Base-by-base conservation (phyloP, 2,329 filamentous ascomycete species). In the Cladorrhinum sp. region DNA sequence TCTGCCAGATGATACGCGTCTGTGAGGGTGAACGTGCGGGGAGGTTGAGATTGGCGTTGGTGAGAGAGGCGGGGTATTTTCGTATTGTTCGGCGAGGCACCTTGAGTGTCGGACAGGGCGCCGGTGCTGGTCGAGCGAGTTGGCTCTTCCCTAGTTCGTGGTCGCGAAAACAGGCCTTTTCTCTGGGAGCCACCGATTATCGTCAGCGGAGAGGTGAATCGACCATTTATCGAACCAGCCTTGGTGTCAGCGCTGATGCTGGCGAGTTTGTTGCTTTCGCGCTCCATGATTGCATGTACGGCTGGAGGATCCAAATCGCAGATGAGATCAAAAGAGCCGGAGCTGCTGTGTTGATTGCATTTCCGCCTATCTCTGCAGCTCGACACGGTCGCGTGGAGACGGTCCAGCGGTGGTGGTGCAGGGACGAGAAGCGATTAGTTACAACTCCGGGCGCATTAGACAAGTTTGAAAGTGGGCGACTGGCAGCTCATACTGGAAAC, bases 1-100 rank as follows among this genome's bases (percentile, higher is more conserved):
- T 68, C 64, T 36, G 71, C 74, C 67, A 74, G 66, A 41, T 65
- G 67, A 65, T 76, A 79, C 6, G 79, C 79, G 49, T 82, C 79
- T 16, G 71, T 64, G 18, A 82, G 66, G 2, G 75, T 75, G 2
- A 81, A 71, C 4, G 72, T 74, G 67, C 53, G 70, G 5, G 38
- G 65, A n/a, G 22, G 62, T 52, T 61, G 64, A 50, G 64, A 60
- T 65, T 57, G 60, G 4, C 45, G 65, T 22, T 24, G 63, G 51
- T 62, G 64, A 50, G 64, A 61, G 12, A 61, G 70, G 58, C 65
- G 68, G 7, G 73, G 72, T 13, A 75, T 71, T 48, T 65, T 70
- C 22, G 72, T 72, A 18, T 22, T 45, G 51, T 58, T 62, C 4
- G 67, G 41, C n/a, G 67, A 65, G 23, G 49, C 29, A 7, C 38